Conservation (phyloP, 306 rosid species). For the Fragaria iinumae region DNA sequence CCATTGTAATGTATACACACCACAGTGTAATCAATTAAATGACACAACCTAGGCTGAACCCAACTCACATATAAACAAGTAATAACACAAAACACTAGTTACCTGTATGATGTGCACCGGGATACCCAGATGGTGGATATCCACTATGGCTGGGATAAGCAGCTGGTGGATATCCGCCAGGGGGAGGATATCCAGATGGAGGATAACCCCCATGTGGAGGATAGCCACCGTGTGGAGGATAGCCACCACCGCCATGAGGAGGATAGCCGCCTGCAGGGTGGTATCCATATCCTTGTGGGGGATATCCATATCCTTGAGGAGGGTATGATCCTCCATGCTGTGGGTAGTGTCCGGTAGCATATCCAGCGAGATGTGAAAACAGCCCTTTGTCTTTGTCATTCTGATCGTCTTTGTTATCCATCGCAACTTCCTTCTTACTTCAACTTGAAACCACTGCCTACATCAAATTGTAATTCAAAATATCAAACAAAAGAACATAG, state of each 20-base stretch:
- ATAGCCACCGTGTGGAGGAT: constrained; percentile 23
- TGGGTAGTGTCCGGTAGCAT: constrained; percentile 37
- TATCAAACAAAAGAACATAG: background rate
- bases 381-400: constrained; percentile 70
- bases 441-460: background rate
- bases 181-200: constrained; percentile 43
- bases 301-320: constrained; percentile 31
- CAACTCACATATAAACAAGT: background rate
- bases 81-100: background rate
- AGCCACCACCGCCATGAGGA: constrained; percentile 17
- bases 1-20: background rate
- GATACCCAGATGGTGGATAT: constrained; percentile 67
- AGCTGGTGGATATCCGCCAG: constrained; percentile 43
- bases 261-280: constrained; percentile 25
- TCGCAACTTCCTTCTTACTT: constrained; percentile 54
- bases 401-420: constrained; percentile 50
- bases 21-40: background rate
- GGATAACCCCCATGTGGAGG: constrained; percentile 37
- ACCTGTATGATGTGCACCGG: constrained; percentile 34
- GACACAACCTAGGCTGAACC: background rate
- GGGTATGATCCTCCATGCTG: constrained; percentile 41
- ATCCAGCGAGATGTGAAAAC: constrained; percentile 51
- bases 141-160: constrained; percentile 37
- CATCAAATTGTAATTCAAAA: background rate
- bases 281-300: constrained; percentile 27